Evolutionary conservation across 768 basidiomycete species (phyloP), one percentile per base, ranked within the genome.

Genomic region (Collybia sordida): DNA sequence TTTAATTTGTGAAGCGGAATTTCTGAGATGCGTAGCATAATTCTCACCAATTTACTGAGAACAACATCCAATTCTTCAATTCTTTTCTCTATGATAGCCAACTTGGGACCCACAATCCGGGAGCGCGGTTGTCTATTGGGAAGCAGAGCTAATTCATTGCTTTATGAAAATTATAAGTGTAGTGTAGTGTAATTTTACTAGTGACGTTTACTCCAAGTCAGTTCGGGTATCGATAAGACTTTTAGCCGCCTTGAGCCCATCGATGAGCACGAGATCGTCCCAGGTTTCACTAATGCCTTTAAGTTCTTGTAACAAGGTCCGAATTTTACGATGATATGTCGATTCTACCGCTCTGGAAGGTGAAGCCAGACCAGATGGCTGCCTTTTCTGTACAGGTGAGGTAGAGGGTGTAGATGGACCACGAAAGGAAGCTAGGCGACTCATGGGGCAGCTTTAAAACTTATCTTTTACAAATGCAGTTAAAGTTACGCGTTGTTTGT

Each of bases 181-280:
- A 34, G 7, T 39, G 34, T 11, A 31, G 27, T 27, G 24, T 23
- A 17, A 22, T 28, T 22, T 27, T 19, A 31, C 11, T 4, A 41
- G 17, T 17, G 24, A 15, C 38, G 73, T 85, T 59, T 70, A 94
- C 93, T 92, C 87, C 53, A 96, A 76, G 60, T 92, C 89, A 14
- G 93, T 96, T 17, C 89, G 77, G 15, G 87, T 70, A 59, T 95
- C 90, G 2, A 91, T 78, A 27, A 93, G 72, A 46, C 73, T 80
- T 52, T 78, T 83, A 6, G 79, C 81, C n/a, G 87, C 80, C 56
- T 84, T 90, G 34, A 92, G 68, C 6, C 93, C 93, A 60, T 95
- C 91, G 12, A 85, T 60, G 8, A 88, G 73, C 1, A 93, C 83
- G 38, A 94, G 72, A 56, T 93, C 87, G 55, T 93, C 88, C 93